Conservation (phyloP, 2,329 filamentous ascomycete species). For the Scytalidium sp. region DNA sequence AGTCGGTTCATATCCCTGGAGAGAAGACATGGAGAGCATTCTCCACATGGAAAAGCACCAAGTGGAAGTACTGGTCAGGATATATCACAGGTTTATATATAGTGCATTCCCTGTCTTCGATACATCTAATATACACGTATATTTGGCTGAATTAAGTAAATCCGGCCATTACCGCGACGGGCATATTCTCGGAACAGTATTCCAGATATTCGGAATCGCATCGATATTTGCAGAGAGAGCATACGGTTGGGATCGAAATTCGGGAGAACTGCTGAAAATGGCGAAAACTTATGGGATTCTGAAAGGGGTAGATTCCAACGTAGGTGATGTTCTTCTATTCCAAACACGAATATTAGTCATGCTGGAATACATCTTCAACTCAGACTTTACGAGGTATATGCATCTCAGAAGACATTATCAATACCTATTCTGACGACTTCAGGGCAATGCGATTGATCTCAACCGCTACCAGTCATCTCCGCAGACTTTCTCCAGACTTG, state of each 20-base stretch:
- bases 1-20: not conserved
- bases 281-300: not conserved
- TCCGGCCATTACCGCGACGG: not conserved
- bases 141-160: not conserved
- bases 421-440: not conserved
- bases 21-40: not conserved
- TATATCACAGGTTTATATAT: not conserved
- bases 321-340: not conserved
- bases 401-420: not conserved
- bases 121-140: not conserved
- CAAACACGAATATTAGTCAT: not conserved
- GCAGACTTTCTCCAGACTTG: not conserved
- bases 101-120: not conserved
- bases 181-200: not conserved
- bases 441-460: not conserved
- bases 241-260: not conserved
- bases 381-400: not conserved
- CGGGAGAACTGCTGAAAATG: not conserved
- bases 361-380: not conserved
- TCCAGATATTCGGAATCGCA: not conserved
- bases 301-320: not conserved
- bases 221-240: not conserved
- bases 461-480: not conserved
- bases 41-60: not conserved
- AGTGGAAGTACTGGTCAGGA: not conserved